Evolutionary conservation across 2,329 filamentous ascomycete species (phyloP), one percentile per base, ranked within the genome.

Genomic region (Emericellopsis cladophorae): DNA sequence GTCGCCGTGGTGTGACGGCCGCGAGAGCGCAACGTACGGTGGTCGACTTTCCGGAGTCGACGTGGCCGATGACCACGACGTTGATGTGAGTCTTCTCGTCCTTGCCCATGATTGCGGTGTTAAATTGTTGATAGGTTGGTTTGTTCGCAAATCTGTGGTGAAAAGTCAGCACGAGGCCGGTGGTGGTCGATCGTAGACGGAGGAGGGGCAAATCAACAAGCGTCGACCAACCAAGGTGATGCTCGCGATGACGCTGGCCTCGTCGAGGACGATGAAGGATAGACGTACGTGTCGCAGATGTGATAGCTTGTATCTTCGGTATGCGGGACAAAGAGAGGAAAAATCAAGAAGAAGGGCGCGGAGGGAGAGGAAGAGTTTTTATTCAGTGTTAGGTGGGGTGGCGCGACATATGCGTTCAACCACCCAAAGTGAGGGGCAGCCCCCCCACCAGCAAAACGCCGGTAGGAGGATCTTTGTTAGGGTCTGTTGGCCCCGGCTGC

Each of bases 1-100:
- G 16, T 24, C 16, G 50, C 56, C 33, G 26, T 43, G 39, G 22
- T 31, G 39, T 4, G 4, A 22, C 31, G 40, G 21, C 26, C 15
- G 38, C 14, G 29, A 40, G 45, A 40, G 33, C 34, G 35, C 47
- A 6, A 63, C 80, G 84, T 81, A 87, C 85, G 70, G 89, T 95
- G 69, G 89, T 95, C 58, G 89, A 95, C 83, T 95, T 95, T 76
- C 89, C 90, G 70, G 88, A 94, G 75, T 95, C 88, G 86, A 95
- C 89, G 82, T 95, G 90, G 79, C 89, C 88, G 79, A 94, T 94
- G 70, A 95, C 88, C 74, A 95, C 88, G 71, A 95, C 84, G 84
- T 89, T 89, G 72, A 96, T 87, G 72, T 96, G 90, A 72, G 68
- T 73, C 84, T 94, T 94, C 53, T 90, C 85, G 62, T 95, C 81